Base-by-base conservation (phyloP, 257 asterid genomes). In the Plantago elongata region DNA sequence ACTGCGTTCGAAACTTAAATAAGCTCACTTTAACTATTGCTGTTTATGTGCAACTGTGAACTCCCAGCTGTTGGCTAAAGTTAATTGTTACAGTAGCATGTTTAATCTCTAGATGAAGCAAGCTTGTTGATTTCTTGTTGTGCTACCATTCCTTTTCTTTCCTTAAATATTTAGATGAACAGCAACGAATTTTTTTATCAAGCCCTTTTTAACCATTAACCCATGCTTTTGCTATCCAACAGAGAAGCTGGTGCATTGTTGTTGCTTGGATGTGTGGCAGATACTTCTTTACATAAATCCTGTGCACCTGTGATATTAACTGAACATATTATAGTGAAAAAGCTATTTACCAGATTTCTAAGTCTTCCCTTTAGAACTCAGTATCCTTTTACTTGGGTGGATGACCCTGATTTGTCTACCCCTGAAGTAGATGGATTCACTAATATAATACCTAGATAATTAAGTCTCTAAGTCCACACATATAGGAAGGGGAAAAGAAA, bases 1-100 rank as follows among this genome's bases (percentile, higher is more conserved):
- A 81, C 73, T 62, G 40, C 61, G 51, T 45, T 66, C 54, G 16
- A 9, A 45, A 49, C 55, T 60, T 74, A 30, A 57, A 10, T 56
- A 46, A 54, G 6, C 34, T 18, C 13, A 2, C 57, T 54, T 54
- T 54, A 40, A 27, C 34, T 18, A 9, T 9, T 18, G 57, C 7
- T 30, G 18, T 29, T 51, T 52, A 18, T 52, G 30, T 52, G 34
- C 27, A 52, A 52, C 55, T 50, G 22, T 45, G 54, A 43, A 27
- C 29, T 43, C 43, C 61, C 54, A 50, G 51, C 55, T 59, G 59
- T 11, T 17, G 52, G 60, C 46, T 55, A 69, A 52, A 70, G 45
- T 48, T 44, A 47, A 42, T 14, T 48, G 55, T 14, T 56, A 29
- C 45, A n/a, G 58, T 43, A n/a, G 51, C 57, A 54, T 37, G 45